Base-by-base conservation (phyloP, 257 asterid genomes). In the Coffea canephora region DNA sequence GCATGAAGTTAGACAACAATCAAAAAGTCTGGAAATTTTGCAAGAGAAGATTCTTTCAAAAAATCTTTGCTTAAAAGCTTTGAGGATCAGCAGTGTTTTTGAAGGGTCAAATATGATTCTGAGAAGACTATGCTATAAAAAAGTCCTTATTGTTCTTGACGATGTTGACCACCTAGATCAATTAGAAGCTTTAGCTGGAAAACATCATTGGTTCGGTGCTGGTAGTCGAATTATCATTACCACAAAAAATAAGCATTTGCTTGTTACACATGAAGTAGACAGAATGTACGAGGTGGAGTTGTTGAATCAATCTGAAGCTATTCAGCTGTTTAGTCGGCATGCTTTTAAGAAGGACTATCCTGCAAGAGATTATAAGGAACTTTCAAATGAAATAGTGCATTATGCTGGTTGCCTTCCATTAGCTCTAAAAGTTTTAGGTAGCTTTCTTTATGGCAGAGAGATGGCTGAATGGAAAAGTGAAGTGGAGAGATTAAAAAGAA, bases 151-250 rank as follows among this genome's bases (percentile, higher is more conserved):
- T 21, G 81, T 77, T 12, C 75, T 78, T 9, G 69, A 78, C 14
- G 81, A 78, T 39, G 19, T 78, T 31, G 49, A 52, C 39, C 57
- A 39, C 7, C 43, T 34, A 23, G 54, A 69, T 0, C 81, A 78
- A 12, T 50, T 78, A 34, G 68, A 68, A 2, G 54, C 52, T 49
- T 13, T 78, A 55, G 52, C 74, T 52, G 69, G 69, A 31, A 41
- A 23, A 21, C 49, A 57, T 67, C 36, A 69, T 1, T 69, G 81
- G 81, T 54, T 78, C 69, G 50, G 55, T 36, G 23, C 69, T 7
- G 81, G 81, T 3, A 78, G 75, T 39, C 69, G 65, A 78, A n/a
- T 78, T 73, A 78, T 78, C 50, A 50, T 78, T 55, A 78, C 75
- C 11, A 78, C 81, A 48, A 68, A 66, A 55, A 12, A 78, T 36